Base-by-base conservation (phyloP, 768 basidiomycete genomes). In the Boletus sp. region DNA sequence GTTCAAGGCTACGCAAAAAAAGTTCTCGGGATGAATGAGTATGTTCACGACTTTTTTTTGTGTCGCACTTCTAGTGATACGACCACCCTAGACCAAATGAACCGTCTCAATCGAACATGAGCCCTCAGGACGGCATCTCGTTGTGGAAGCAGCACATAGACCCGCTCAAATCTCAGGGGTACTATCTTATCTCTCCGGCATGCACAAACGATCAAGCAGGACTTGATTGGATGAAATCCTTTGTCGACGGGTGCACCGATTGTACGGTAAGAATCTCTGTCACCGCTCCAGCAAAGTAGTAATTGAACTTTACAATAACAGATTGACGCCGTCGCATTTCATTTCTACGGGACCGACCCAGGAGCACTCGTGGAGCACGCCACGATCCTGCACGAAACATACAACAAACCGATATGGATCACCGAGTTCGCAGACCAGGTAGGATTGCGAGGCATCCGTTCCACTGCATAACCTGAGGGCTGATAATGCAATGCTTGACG, bases 1-100 rank as follows among this genome's bases (percentile, higher is more conserved):
- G 70, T 76, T 45, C 57, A 67, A 15, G 83, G 82, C 37, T 83
- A 86, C 62, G 80, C 85, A 35, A 70, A 74, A 21, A 69, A 71
- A 51, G 81, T 81, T 44, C 62, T 91, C n/a, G 87, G 84, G 47
- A 76, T 82, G 71, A 96, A 95, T 66, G 93, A 93, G 92, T 92
- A 62, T 19, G 83, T 61, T 46, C 2, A n/a, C 9, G 40, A 21
- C 15, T 39, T 38, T 42, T 38, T 42, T 44, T 58, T 33, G 51
- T 50, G 23, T 23, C 34, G 8, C 35, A 11, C 19, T 23, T 9
- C 27, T 13, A 33, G 14, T 51, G 50, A 67, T 13, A 11, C 19
- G 9, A 37, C 10, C 2, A 11, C 33, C 23, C 7, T 59, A 93
- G 92, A 69, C 90, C 90, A 35, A 84, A 94, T 60, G 77, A 86